Percentiles rank a stretch among this genome's conserved stretches.
phyloP scores from a whole-genome alignment of 2,329 filamentous ascomycete genomes.

The Verticillium nonalfalfae region DNA sequence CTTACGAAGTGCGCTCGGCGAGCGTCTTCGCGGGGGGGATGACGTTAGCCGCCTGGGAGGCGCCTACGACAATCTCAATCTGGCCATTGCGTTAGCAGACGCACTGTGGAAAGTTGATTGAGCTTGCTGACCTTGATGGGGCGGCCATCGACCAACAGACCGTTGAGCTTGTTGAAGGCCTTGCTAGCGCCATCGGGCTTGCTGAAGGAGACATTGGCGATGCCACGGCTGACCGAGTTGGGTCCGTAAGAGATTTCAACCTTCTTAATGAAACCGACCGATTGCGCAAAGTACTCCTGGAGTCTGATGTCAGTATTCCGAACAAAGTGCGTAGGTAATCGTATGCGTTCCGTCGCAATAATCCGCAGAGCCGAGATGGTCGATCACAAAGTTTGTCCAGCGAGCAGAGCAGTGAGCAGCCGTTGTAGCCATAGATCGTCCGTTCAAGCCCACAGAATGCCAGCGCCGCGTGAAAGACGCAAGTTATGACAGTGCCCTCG shows the following conservation, averaged over 20 bases:
- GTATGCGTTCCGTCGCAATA: constrained; percentile 11
- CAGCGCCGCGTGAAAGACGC: not conserved
- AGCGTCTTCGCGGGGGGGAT: constrained; percentile 64
- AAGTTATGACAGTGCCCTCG: not conserved
- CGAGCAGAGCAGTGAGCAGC: constrained; percentile 30
- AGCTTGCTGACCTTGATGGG: constrained; percentile 72
- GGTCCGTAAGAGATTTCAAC: constrained; percentile 91
- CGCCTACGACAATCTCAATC: constrained; percentile 88
- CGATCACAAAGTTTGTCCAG: constrained; percentile 10
- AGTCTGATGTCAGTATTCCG: constrained; percentile 59
- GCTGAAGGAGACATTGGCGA: constrained; percentile 82
- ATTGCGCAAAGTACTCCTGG: constrained; percentile 94
- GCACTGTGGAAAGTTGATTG: not conserved
- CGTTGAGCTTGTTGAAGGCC: constrained; percentile 79
- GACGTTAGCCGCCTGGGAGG: constrained; percentile 62
- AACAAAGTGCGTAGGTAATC: constrained; percentile 24
- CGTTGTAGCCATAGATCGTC: not conserved
- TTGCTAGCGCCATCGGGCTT: constrained; percentile 77
- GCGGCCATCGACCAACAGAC: constrained; percentile 80
- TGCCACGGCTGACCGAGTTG: constrained; percentile 84
- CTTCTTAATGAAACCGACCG: constrained; percentile 84
- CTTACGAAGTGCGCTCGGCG: constrained; percentile 72
- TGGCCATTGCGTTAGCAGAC: constrained; percentile 28
- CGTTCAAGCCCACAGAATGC: not conserved
- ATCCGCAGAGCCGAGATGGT: not conserved